Conservation (phyloP, 2,329 filamentous ascomycete genomes). For the Fonsecaea erecta region DNA sequence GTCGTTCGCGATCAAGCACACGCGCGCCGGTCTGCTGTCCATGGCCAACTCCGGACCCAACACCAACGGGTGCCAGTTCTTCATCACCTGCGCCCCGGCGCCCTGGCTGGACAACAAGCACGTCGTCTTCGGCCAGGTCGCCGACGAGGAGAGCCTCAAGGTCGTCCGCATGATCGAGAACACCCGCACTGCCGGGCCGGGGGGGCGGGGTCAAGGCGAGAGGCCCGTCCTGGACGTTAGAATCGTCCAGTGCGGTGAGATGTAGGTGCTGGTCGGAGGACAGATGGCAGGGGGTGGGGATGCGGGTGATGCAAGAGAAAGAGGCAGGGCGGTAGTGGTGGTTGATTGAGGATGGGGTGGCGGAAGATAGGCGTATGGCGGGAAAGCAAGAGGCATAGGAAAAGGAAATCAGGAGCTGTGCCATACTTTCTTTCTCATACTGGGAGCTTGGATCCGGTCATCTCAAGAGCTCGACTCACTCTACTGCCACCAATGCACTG, state of each 20-base stretch:
- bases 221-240: slow-evolving; percentile 83
- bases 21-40: slow-evolving; percentile 76
- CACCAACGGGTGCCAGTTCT: slow-evolving; percentile 95
- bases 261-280: no score
- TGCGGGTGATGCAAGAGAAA: no score
- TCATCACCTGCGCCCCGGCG: slow-evolving; percentile 87
- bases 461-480: no score
- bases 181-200: slow-evolving; percentile 73
- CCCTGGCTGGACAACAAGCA: slow-evolving; percentile 92
- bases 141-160: slow-evolving; percentile 75
- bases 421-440: no score
- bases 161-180: slow-evolving; percentile 91
- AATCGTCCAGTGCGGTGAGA: slow-evolving; percentile 88
- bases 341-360: no score
- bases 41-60: slow-evolving; percentile 97
- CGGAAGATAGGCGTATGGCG: no score
- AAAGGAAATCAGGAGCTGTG: no score
- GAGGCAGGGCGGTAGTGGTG: no score
- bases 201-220: slow-evolving; percentile 53
- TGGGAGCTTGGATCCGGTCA: no score
- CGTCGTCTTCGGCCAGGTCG: slow-evolving; percentile 90
- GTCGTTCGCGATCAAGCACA: slow-evolving; percentile 82
- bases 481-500: no score
- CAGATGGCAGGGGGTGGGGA: no score
- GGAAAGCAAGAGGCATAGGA: no score